Percentiles rank a stretch among this genome's conserved stretches.
Conservation (phyloP, 2,329 filamentous ascomycete genomes). For the Pestalotiopsis sp. region DNA sequence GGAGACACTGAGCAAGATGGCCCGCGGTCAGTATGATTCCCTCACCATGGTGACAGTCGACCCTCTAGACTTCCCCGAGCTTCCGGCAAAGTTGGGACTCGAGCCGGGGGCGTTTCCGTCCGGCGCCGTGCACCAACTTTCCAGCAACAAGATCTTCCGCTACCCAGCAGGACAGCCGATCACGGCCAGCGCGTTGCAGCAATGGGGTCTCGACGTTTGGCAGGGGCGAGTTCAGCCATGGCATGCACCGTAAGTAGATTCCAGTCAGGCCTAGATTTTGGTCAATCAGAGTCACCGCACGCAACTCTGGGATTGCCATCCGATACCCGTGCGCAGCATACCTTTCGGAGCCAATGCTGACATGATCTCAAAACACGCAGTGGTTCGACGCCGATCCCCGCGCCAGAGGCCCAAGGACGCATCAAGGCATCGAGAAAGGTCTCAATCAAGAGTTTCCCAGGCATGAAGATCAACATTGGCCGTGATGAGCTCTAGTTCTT, state of each 20-base stretch:
- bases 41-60: conserved; percentile 38
- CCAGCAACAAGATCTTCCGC: conserved; percentile 35
- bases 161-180: conserved; percentile 35
- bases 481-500: conserved; percentile 24
- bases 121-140: conserved; percentile 39
- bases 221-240: conserved; percentile 38
- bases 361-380: background rate
- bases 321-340: no score
- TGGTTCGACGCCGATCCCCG: conserved; percentile 27
- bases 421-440: conserved; percentile 26
- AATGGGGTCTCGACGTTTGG: conserved; percentile 40
- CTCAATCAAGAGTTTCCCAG: conserved; percentile 26
- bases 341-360: no score
- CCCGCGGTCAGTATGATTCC: conserved; percentile 34
- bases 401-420: conserved; percentile 24
- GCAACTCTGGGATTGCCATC: background rate
- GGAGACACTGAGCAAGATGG: conserved; percentile 31
- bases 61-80: conserved; percentile 37
- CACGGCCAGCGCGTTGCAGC: conserved; percentile 30
- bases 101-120: conserved; percentile 28
- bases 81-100: conserved; percentile 35
- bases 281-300: background rate
- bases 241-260: conserved; percentile 25
- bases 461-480: conserved; percentile 28
- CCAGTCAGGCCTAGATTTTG: background rate